Evolutionary conservation across 2,329 filamentous ascomycete genomes (phyloP).

Genomic region (Teratosphaeriaceae sp.): DNA sequence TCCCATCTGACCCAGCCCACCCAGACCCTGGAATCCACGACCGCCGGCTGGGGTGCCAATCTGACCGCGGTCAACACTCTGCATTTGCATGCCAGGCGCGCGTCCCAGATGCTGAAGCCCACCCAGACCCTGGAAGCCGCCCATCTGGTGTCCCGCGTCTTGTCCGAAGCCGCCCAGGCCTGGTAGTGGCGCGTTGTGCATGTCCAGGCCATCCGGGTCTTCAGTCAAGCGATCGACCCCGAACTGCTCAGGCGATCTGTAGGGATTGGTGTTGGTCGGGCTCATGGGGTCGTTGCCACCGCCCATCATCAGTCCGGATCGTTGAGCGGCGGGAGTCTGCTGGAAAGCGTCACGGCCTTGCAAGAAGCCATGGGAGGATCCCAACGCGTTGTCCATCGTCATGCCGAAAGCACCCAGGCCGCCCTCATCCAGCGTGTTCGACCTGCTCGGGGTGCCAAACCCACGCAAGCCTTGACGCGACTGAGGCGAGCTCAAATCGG

Average conservation of each 20-base stretch:
- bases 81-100: slow-evolving; percentile 33
- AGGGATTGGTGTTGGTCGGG: slow-evolving; percentile 93
- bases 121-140: slow-evolving; percentile 28
- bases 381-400: slow-evolving; percentile 43
- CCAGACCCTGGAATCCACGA: slow-evolving; percentile 61
- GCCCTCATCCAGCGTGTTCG: slow-evolving; percentile 49
- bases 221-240: slow-evolving; percentile 52
- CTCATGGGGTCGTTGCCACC: slow-evolving; percentile 68
- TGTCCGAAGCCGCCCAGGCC: slow-evolving; percentile 25
- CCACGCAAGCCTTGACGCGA: slow-evolving; percentile 36
- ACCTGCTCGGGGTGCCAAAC: slow-evolving; percentile 40
- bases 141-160: slow-evolving; percentile 20
- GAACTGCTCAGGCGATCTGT: slow-evolving; percentile 79
- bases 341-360: slow-evolving; percentile 49
- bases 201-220: slow-evolving; percentile 22
- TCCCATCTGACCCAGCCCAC: slow-evolving; percentile 40
- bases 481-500: slow-evolving; percentile 56
- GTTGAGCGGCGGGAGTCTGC: slow-evolving; percentile 44
- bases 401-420: slow-evolving; percentile 56
- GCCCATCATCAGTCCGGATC: slow-evolving; percentile 35
- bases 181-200: slow-evolving; percentile 22
- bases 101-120: slow-evolving; percentile 22
- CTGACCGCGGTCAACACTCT: slow-evolving; percentile 83
- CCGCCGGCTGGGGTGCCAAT: slow-evolving; percentile 76
- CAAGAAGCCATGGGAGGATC: slow-evolving; percentile 22